Evolutionary conservation across 176 grass and related monocot species (phyloP).

Genomic region (Cenchrus fungigraminus): DNA sequence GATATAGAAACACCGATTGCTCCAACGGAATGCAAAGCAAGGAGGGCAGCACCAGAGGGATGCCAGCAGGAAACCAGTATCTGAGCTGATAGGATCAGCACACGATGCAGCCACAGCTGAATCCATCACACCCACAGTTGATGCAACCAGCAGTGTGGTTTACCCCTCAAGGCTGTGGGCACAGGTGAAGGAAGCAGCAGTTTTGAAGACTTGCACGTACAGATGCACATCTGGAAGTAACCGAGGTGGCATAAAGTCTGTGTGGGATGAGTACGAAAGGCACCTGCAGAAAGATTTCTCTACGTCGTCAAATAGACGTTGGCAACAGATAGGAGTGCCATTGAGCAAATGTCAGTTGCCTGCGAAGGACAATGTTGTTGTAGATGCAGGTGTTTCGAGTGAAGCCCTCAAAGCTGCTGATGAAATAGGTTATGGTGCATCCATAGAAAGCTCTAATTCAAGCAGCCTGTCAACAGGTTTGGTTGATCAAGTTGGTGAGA

Average conservation of each 20-base stretch:
- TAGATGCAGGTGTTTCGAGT: not conserved
- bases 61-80: not conserved
- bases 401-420: not conserved
- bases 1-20: constrained; percentile 41
- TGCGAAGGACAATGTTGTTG: not conserved
- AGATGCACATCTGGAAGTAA: not conserved
- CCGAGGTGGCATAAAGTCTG: not conserved
- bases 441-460: not conserved
- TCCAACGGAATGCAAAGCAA: not conserved
- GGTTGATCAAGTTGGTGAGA: constrained; percentile 14
- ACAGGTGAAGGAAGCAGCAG: not conserved
- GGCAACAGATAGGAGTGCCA: not conserved
- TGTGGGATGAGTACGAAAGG: constrained; percentile 27
- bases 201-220: not conserved
- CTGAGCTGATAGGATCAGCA: not conserved
- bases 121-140: not conserved
- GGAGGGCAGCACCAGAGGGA: not conserved
- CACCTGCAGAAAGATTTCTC: not conserved
- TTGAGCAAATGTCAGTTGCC: not conserved
- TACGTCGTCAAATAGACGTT: not conserved
- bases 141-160: not conserved
- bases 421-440: constrained; percentile 1
- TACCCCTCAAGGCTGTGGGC: not conserved
- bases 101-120: constrained; percentile 4
- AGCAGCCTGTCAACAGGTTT: not conserved